Evolutionary conservation across 768 basidiomycete genomes (phyloP).

Genomic region (Suillus hirtellus): DNA sequence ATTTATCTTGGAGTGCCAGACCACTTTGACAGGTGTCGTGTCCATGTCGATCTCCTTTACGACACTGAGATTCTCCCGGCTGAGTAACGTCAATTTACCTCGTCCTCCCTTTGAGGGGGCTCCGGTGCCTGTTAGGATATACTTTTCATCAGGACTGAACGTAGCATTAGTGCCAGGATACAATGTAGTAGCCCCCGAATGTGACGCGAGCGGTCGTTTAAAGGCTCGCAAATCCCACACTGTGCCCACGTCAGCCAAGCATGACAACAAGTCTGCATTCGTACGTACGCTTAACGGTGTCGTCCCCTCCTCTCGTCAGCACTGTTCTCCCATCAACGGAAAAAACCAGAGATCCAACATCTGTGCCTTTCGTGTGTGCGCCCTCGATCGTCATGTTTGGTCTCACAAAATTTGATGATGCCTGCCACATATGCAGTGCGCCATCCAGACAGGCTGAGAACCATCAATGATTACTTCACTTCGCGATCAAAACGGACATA

Average conservation of each 20-base stretch:
- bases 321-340: constrained; percentile 86
- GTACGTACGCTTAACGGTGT: constrained; percentile 89
- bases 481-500: constrained; percentile 35
- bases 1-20: constrained; percentile 98
- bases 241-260: constrained; percentile 31
- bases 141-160: constrained; percentile 93
- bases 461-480: constrained; percentile 11
- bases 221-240: constrained; percentile 95
- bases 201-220: constrained; percentile 82
- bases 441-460: constrained; percentile 84
- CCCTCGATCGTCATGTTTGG: constrained; percentile 85
- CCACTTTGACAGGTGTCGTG: constrained; percentile 82
- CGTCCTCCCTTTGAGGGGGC: constrained; percentile 63
- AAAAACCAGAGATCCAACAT: constrained; percentile 85
- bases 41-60: constrained; percentile 68
- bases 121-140: constrained; percentile 82
- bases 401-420: constrained; percentile 89
- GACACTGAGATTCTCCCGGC: constrained; percentile 67
- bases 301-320: constrained; percentile 89
- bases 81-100: constrained; percentile 75
- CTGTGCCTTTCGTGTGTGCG: constrained; percentile 84
- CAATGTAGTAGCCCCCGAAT: constrained; percentile 63
- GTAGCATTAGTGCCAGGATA: constrained; percentile 94
- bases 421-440: constrained; percentile 90
- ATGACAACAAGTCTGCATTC: constrained; percentile 6